Evolutionary conservation across 169 alveolate genomes (phyloP), one percentile per base, ranked within the genome.

Genomic region (Plasmodium fragile): DNA sequence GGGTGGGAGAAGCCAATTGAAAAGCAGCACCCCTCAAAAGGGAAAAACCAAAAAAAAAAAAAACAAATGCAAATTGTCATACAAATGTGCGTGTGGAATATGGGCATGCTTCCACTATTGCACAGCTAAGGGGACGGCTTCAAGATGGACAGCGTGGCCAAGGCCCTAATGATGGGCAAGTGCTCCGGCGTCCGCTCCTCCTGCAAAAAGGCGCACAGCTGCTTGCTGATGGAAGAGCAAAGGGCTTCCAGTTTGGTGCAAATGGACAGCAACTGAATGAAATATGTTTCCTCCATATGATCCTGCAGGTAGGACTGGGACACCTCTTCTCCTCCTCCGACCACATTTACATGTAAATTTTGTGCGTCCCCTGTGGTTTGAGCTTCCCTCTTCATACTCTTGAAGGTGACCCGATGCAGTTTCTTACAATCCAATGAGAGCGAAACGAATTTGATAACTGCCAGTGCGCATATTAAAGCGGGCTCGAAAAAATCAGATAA

Each of bases 231-330:
- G 39, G 83, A 80, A 69, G 94, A 91, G 49, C 92, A 91, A 28
- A 91, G 73, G 5, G 94, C 94, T 72, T 91, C 94, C 41, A 91
- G 49, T 28, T 91, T 91, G 11, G 80, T 91, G 39, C 92, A 79
- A 45, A 81, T 91, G 43, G 30, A 69, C 30, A 91, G 73, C 55
- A 55, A 70, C 30, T 91, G 91, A 22, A 91, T 65, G 30, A 43
- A 71, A 49, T 69, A 91, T 43, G 75, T 81, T 49, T 91, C 94
- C 55, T 81, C 81, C 52, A 81, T 91, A 45, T 43, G 45, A 39
- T 41, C 18, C 32, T 79, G 45, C 36, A 78, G 41, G 45, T 55
- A 7, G n/a, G 79, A 16, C 16, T 59, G 43, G 65, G 36, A 30
- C 41, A 39, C 34, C 25, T n/a, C 69, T 25, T 65, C 32, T 34